Base-by-base conservation (phyloP, 352 stramenopile genomes). In the Globisporangium polare region DNA sequence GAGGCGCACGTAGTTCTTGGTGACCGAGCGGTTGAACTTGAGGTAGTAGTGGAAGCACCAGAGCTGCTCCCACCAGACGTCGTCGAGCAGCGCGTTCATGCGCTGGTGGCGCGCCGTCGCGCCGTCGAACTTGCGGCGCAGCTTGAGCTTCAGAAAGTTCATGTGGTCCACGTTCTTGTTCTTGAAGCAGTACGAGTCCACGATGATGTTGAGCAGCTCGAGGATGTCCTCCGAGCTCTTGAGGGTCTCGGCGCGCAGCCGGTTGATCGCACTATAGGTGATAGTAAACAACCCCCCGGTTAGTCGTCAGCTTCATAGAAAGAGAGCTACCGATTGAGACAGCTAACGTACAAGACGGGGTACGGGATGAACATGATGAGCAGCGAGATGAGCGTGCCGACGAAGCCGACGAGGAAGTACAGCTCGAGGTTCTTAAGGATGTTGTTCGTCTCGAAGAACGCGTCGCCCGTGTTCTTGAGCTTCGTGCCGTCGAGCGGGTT, bases 121-220 rank as follows among this genome's bases (percentile, higher is more conserved):
- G 1, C 63, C 69, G 27, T 89, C 75, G 52, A 94, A 94, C 55
- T 94, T 92, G 47, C 78, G 80, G 12, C 78, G 61, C 29, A 94
- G 69, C 56, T 90, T 91, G 18, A 90, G 62, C 20, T 75, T 80
- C 12, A 94, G 57, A 43, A 94, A 89, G 50, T 94, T 85, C 80
- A 94, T 89, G 69, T 90, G 71, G 27, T 92, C 80, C 27, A 90
- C 69, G 56, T 91, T 90, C 69, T 92, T 93, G 74, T 89, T 90
- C 69, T 90, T 89, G 71, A 93, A 93, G 61, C 84, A 93, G 72
- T 93, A 93, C 42, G 82, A 88, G 62, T 93, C 84, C 5, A 93
- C 72, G 57, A 93, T 89, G 60, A 93, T 72, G 57, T 93, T 91
- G 10, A 91, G 74, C 29, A 93, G 62, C 39, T 91, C 84, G 7